phyloP scores from a whole-genome alignment of 441 rosid genomes.

The Eutrema salsugineum region DNA sequence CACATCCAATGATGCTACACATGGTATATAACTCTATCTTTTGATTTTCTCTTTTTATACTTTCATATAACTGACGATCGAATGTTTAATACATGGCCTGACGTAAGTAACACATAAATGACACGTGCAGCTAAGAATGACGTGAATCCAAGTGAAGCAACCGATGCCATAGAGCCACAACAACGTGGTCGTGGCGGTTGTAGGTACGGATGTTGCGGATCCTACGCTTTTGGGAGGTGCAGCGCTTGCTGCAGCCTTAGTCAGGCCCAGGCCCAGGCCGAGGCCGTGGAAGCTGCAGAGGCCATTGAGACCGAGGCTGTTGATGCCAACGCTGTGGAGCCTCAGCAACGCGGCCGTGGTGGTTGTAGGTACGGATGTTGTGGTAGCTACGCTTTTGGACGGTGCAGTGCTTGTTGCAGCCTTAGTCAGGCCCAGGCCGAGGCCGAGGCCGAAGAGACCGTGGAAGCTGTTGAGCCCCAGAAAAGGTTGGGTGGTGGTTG shows the following conservation, averaged over 20 bases:
- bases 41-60: background rate
- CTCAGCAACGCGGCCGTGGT: conserved; percentile 8
- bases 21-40: conserved; percentile 11
- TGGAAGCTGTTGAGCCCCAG: conserved; percentile 3
- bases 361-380: conserved; percentile 15
- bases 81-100: background rate
- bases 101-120: background rate
- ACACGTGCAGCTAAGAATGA: conserved; percentile 20
- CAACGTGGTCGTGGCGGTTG: conserved; percentile 15
- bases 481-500: background rate
- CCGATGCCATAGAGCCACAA: conserved; percentile 19
- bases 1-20: conserved; percentile 24
- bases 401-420: background rate
- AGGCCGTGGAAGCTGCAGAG: background rate
- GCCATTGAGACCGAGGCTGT: background rate
- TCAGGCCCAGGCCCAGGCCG: background rate
- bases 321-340: conserved; percentile 10
- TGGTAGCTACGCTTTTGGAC: background rate
- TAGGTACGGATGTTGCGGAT: conserved; percentile 17
- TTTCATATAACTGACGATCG: background rate
- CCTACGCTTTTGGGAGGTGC: background rate
- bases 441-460: background rate
- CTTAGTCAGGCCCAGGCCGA: background rate
- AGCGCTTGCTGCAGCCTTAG: background rate
- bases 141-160: conserved; percentile 24